Conservation (phyloP, 1,284 basidiomycete species). For the Fomitopsis betulina region DNA sequence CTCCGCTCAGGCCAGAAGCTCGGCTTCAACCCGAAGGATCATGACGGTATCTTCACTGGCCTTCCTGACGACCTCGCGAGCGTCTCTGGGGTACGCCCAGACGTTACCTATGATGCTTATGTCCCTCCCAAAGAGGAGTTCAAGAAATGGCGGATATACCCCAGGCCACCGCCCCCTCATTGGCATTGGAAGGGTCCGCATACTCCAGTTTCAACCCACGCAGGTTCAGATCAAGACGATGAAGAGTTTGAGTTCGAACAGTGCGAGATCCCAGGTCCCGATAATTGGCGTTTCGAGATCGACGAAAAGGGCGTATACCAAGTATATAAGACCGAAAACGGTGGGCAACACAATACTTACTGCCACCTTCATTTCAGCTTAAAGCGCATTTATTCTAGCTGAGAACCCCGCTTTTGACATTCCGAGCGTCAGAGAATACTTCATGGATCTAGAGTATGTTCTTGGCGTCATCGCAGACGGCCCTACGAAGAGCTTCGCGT, state of each 20-base stretch:
- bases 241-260: slow-evolving; percentile 66
- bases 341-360: slow-evolving; percentile 23
- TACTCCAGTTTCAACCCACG: slow-evolving; percentile 40
- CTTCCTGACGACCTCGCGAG: slow-evolving; percentile 55
- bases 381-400: not conserved
- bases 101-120: slow-evolving; percentile 35
- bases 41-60: slow-evolving; percentile 73
- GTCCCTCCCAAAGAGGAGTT: slow-evolving; percentile 29
- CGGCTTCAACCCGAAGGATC: slow-evolving; percentile 88
- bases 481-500: slow-evolving; percentile 95
- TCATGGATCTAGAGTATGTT: slow-evolving; percentile 92
- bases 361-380: not conserved
- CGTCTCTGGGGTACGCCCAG: slow-evolving; percentile 63
- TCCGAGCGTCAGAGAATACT: slow-evolving; percentile 91
- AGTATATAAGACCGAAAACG: slow-evolving; percentile 53
- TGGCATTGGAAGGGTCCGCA: slow-evolving; percentile 80
- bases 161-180: slow-evolving; percentile 86
- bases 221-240: slow-evolving; percentile 33
- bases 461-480: slow-evolving; percentile 87
- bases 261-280: slow-evolving; percentile 64
- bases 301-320: slow-evolving; percentile 89
- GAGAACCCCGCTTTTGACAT: slow-evolving; percentile 70
- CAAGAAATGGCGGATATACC: slow-evolving; percentile 83
- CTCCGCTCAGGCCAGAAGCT: slow-evolving; percentile 77
- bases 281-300: slow-evolving; percentile 59